Evolutionary conservation across 805 yeast species (phyloP).

Genomic region (Yarrowia sp.): DNA sequence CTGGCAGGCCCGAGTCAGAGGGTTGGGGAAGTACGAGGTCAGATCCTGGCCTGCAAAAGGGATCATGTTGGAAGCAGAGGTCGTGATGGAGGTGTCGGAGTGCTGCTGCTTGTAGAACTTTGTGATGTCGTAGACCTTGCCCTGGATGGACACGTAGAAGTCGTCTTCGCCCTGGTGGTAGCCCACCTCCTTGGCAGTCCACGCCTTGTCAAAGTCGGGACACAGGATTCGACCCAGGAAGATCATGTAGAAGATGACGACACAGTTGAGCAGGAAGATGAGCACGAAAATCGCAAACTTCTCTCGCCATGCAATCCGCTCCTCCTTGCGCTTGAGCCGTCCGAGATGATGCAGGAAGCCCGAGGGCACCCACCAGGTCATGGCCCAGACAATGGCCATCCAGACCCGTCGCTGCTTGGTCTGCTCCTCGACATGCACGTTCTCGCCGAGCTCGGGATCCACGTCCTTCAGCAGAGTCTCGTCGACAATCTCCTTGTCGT

Average conservation of each 20-base stretch:
- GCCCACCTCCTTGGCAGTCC: conserved; percentile 38
- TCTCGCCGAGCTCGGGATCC: conserved; percentile 64
- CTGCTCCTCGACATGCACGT: conserved; percentile 37
- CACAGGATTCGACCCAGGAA: conserved; percentile 44
- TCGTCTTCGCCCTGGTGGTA: conserved; percentile 35
- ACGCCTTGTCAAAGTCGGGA: conserved; percentile 43
- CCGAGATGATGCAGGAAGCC: conserved; percentile 37
- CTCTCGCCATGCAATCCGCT: conserved; percentile 46
- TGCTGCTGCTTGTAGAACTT: conserved; percentile 43
- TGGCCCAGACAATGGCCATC: conserved; percentile 41
- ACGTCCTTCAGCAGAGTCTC: conserved; percentile 39
- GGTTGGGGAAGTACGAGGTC: conserved; percentile 44
- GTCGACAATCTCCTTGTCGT: conserved; percentile 15
- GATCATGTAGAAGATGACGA: conserved; percentile 38
- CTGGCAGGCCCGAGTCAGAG: conserved; percentile 43
- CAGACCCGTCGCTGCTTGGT: conserved; percentile 40
- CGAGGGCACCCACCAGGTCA: conserved; percentile 45
- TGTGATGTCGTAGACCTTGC: conserved; percentile 43
- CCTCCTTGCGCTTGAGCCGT: conserved; percentile 38
- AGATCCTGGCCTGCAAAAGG: conserved; percentile 44
- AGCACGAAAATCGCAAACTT: conserved; percentile 45
- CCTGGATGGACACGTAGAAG: conserved; percentile 42
- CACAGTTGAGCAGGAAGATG: conserved; percentile 43
- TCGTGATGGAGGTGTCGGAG: conserved; percentile 41
- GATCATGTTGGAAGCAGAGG: conserved; percentile 40